phyloP scores from a whole-genome alignment of 163 green algal genomes.

The Volvox carteri region DNA sequence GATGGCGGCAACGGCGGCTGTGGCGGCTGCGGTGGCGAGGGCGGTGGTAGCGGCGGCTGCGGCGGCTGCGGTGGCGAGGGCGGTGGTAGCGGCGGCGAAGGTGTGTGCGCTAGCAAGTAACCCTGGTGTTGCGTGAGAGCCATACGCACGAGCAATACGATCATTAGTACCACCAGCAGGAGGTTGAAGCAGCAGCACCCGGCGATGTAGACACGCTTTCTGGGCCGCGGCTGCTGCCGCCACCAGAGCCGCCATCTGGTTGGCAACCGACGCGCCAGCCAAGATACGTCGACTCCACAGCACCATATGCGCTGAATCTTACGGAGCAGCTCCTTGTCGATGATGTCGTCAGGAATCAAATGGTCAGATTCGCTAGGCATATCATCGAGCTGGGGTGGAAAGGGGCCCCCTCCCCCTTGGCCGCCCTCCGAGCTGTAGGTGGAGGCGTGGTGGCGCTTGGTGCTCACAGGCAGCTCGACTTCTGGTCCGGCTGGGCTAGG shows the following conservation, averaged over 20 bases:
- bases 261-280: constrained; percentile 20
- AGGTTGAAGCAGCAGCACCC: background rate
- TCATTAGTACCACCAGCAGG: constrained; percentile 9
- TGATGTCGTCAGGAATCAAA: no score
- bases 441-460: no score
- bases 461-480: no score
- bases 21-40: background rate
- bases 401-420: no score
- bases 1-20: background rate
- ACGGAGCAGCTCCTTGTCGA: no score
- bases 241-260: background rate
- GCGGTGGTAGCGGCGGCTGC: background rate
- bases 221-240: constrained; percentile 9
- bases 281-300: constrained; percentile 37
- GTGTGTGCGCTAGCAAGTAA: background rate
- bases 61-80: background rate
- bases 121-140: no score
- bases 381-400: no score
- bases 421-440: no score
- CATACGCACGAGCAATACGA: constrained; percentile 25
- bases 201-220: background rate
- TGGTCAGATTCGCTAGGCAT: no score
- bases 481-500: no score
- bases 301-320: constrained; percentile 9
- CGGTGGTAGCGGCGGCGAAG: constrained; percentile 18